Conservation (phyloP, 495 filamentous ascomycete genomes). For the Penicillium desertorum region DNA sequence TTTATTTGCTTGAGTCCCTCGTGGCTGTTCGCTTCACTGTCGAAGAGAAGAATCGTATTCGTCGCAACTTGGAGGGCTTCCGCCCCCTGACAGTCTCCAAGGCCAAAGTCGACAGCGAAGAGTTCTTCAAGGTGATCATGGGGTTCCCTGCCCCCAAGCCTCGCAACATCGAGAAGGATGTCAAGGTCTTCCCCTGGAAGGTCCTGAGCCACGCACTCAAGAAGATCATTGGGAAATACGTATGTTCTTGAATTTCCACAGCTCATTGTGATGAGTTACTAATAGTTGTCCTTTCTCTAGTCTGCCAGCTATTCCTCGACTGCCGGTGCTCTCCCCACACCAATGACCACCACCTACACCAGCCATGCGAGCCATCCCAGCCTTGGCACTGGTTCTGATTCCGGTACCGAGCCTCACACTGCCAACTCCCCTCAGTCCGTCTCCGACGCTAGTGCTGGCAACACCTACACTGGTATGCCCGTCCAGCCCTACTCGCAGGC, state of each 20-base stretch:
- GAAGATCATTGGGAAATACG: slow-evolving; percentile 99
- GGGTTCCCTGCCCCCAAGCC: slow-evolving; percentile 93
- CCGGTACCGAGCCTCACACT: slow-evolving; percentile 40
- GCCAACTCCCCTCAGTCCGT: slow-evolving; percentile 47
- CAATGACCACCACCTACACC: slow-evolving; percentile 38
- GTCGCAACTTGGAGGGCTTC: slow-evolving; percentile 91
- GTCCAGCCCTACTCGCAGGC: slow-evolving; percentile 32
- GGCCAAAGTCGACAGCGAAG: slow-evolving; percentile 83
- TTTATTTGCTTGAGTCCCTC: slow-evolving; percentile 84
- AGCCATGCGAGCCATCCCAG: slow-evolving; percentile 23
- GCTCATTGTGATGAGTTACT: slow-evolving; percentile 11
- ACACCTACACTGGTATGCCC: slow-evolving; percentile 32
- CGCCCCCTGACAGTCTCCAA: slow-evolving; percentile 89
- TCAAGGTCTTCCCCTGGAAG: slow-evolving; percentile 97
- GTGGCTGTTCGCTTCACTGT: slow-evolving; percentile 82
- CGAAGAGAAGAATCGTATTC: slow-evolving; percentile 97
- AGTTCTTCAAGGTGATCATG: slow-evolving; percentile 99
- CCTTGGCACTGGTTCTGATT: slow-evolving; percentile 40
- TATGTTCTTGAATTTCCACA: slow-evolving; percentile 45
- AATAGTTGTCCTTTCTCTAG: slow-evolving; percentile 24
- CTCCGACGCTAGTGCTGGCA: slow-evolving; percentile 38
- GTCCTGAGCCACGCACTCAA: slow-evolving; percentile 77
- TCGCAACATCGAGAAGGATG: slow-evolving; percentile 96
- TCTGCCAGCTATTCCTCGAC: slow-evolving; percentile 55
- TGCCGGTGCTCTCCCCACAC: slow-evolving; percentile 42